Conservation (phyloP, 129 eudicot genomes). For the Tagetes patula region DNA sequence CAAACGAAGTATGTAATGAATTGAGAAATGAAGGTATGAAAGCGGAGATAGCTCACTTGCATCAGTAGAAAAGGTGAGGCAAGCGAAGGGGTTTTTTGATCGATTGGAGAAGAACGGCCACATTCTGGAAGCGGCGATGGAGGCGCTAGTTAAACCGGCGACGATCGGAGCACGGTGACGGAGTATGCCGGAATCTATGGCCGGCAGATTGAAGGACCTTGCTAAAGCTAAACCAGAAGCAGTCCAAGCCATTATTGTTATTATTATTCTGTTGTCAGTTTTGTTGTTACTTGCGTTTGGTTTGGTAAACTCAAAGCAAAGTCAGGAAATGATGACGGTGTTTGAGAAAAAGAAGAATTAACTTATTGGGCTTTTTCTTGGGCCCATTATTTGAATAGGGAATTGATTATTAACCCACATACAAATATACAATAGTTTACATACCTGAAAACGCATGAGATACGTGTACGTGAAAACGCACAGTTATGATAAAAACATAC, state of each 20-base stretch:
- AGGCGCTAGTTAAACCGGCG: constrained; percentile 59
- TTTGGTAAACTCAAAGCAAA: not conserved
- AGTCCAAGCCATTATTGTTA: constrained; percentile 58
- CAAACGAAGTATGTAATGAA: not conserved
- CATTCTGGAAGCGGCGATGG: constrained; percentile 47
- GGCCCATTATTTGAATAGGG: constrained; percentile 1
- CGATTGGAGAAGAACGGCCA: constrained; percentile 32
- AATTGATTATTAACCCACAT: too few species aligned
- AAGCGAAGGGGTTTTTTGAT: constrained; percentile 62
- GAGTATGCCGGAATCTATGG: constrained; percentile 42
- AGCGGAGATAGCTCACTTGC: constrained; percentile 38
- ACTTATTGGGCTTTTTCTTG: constrained; percentile 19
- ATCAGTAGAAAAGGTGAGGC: constrained; percentile 49
- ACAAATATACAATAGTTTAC: too few species aligned
- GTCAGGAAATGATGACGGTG: not conserved
- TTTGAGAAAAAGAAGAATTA: not conserved
- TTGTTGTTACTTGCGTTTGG: not conserved
- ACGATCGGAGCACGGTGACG: constrained; percentile 52
- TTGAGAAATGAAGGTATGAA: not conserved
- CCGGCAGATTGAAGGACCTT: constrained; percentile 55
- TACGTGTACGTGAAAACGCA: too few species aligned
- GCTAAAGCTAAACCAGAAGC: constrained; percentile 43
- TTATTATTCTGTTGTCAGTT: too few species aligned
- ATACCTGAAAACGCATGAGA: too few species aligned
- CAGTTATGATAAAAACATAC: too few species aligned